Evolutionary conservation across 345 rosid genomes (phyloP), one percentile per base, ranked within the genome.

Genomic region (Hibiscus tridactylites): DNA sequence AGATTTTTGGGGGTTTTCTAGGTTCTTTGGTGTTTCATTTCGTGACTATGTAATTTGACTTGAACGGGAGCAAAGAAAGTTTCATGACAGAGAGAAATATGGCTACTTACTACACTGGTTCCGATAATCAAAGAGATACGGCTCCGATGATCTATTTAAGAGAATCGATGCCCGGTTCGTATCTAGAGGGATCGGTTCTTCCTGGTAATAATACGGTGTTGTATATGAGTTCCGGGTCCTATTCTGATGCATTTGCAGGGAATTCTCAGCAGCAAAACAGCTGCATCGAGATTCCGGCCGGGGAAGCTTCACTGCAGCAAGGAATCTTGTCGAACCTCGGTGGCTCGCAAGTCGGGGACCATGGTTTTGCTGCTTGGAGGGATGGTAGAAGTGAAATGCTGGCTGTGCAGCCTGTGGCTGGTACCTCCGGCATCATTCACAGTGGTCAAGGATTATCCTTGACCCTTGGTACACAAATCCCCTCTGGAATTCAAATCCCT

Each of bases 381-480:
- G 89, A 84, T 67, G 77, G 80, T 58, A 87, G 90, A 71, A 85
- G 79, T 72, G 92, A 86, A 85, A 80, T 86, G 84, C 75, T 82
- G 74, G 76, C 84, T 74, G 74, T 82, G 89, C 86, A 84, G 9
- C 85, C 87, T 35, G 79, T 85, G 77, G 86, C 68, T 56, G 81
- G 85, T 75, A 69, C 83, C 17, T 65, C 84, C 0, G 8, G 85
- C 57, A 49, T 79, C 78, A 83, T 81, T 79, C 91, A 81, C 0
- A 76, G 85, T 59, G 84, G 61, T 56, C 61, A 56, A 56, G 93
- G 93, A 50, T 74, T 90, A 71, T 88, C 92, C 42, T 87, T 92
- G 39, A 90, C 96, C 78, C 88, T 92, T 0, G 88, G 96, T 10
- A 88, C 96, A 21, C 98, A 91, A 75, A 92, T 89, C 75, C 88